Conservation (phyloP, 352 stramenopile genomes). For the Pelagophyceae sp. region DNA sequence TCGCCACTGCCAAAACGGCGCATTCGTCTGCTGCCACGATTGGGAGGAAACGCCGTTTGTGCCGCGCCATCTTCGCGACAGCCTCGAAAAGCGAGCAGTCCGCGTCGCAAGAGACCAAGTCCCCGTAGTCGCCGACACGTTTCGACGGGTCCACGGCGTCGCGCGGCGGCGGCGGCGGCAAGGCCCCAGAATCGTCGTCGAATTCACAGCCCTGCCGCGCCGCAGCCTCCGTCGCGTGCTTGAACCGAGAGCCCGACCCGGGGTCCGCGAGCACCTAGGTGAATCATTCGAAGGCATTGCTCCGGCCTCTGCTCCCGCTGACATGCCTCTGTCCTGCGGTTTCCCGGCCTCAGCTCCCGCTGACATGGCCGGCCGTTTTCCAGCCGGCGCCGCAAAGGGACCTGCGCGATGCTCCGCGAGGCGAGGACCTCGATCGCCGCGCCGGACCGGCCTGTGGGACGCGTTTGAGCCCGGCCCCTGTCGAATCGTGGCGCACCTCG, state of each 20-base stretch:
- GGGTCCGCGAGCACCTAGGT: constrained; percentile 65
- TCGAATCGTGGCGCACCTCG: too few relatives aligned
- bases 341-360: too few relatives aligned
- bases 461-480: too few relatives aligned
- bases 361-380: too few relatives aligned
- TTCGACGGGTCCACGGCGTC: constrained; percentile 24
- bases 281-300: too few relatives aligned
- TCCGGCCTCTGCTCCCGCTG: too few relatives aligned
- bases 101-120: constrained; percentile 57
- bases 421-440: constrained; percentile 58
- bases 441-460: constrained; percentile 71
- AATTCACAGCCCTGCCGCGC: constrained; percentile 14
- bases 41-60: constrained; percentile 82
- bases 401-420: constrained; percentile 60
- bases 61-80: constrained; percentile 68
- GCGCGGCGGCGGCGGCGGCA: not conserved
- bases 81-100: constrained; percentile 77
- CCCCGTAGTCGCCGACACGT: constrained; percentile 50
- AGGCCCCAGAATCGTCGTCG: too few relatives aligned
- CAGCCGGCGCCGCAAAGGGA: too few relatives aligned
- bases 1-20: constrained; percentile 81
- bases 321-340: too few relatives aligned
- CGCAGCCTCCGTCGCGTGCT: constrained; percentile 15
- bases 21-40: constrained; percentile 81
- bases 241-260: constrained; percentile 49